These are phyloP conservation scores for Aurantiochytrium sp. DNA, from an alignment of 108 stramenopile species.

Conservation along the genomic window DNA sequence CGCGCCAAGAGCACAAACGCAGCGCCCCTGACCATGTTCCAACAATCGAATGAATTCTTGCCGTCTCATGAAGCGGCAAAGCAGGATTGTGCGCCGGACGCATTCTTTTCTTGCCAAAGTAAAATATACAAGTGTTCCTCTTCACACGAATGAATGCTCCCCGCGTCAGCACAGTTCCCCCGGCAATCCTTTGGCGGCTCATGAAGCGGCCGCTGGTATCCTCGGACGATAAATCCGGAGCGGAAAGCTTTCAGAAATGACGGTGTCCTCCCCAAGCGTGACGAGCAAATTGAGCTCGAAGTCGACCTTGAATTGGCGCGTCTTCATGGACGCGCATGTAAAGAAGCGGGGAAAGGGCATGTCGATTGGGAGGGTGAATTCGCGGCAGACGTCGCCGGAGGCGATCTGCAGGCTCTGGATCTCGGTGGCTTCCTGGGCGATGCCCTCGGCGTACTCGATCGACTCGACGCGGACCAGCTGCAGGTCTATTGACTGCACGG, in stretches of 20 bases:
- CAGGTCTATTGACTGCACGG: slow-evolving; percentile 43
- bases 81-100: too few species aligned
- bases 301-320: slow-evolving; percentile 38
- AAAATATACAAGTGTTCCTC: too few species aligned
- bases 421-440: slow-evolving; percentile 51
- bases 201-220: neutral
- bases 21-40: too few species aligned
- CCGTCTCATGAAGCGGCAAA: too few species aligned
- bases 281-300: slow-evolving; percentile 58
- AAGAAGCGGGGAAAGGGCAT: slow-evolving; percentile 57
- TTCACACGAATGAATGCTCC: too few species aligned
- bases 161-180: too few species aligned
- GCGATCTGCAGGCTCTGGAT: slow-evolving; percentile 57
- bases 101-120: too few species aligned
- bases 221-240: slow-evolving; percentile 36
- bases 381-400: slow-evolving; percentile 48
- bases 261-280: slow-evolving; percentile 44
- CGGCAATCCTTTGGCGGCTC: too few species aligned
- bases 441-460: slow-evolving; percentile 37
- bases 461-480: slow-evolving; percentile 56
- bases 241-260: slow-evolving; percentile 51
- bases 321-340: slow-evolving; percentile 46
- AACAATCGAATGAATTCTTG: too few species aligned
- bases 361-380: slow-evolving; percentile 51
- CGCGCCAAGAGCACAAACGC: too few species aligned